These are phyloP conservation scores for Zoysia japonica DNA, from an alignment of 176 grass and related monocot species.

Conservation along the genomic window DNA sequence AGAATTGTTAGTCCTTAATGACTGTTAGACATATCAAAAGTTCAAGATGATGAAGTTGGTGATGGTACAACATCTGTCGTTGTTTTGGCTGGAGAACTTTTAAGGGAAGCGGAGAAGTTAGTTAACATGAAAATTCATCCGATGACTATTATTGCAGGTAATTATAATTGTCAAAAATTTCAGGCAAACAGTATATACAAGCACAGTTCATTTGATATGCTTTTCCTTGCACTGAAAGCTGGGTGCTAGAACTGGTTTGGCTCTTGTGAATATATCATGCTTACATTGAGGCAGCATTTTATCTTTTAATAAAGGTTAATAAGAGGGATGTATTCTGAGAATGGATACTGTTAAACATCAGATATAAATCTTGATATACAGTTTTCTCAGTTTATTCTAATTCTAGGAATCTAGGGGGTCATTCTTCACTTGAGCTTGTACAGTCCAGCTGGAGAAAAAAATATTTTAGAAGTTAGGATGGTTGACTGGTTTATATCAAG, in stretches of 20 bases:
- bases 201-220: background rate
- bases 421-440: no score
- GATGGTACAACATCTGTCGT: slow-evolving; percentile 97
- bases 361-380: background rate
- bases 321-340: background rate
- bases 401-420: no score
- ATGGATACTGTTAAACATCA: background rate
- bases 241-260: background rate
- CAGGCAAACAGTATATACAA: background rate
- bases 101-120: slow-evolving; percentile 90
- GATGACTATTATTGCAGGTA: slow-evolving; percentile 99
- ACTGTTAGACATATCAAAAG: slow-evolving; percentile 89
- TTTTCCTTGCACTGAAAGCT: background rate
- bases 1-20: slow-evolving; percentile 43
- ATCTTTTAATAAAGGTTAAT: background rate
- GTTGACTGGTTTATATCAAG: background rate
- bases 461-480: background rate
- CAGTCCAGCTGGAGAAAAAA: no score
- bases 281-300: background rate
- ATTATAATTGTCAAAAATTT: slow-evolving; percentile 1
- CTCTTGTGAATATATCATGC: background rate
- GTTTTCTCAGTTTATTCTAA: background rate
- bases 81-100: slow-evolving; percentile 91
- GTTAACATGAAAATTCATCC: slow-evolving; percentile 93
- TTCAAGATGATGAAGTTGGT: slow-evolving; percentile 98